Percentiles rank a stretch among this genome's conserved stretches.
These are phyloP conservation scores for Asterophora lycoperdoides DNA, from an alignment of 768 basidiomycete genomes.

Conservation along the genomic window DNA sequence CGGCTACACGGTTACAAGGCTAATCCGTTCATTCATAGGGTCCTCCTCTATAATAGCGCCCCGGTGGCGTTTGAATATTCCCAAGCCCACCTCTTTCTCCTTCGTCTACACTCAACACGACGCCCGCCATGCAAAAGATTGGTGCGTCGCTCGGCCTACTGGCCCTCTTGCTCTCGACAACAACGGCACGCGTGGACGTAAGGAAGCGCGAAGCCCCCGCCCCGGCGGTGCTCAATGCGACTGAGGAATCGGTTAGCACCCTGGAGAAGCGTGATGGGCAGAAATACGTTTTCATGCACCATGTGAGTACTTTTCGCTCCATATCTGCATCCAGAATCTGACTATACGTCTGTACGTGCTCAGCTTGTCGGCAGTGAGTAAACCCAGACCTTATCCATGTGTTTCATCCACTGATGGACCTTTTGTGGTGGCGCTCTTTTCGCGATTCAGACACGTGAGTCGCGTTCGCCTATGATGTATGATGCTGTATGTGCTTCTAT, in stretches of 20 bases:
- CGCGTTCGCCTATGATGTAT: not conserved
- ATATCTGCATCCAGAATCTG: not conserved
- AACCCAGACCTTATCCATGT: not conserved
- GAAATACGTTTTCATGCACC: conserved; percentile 51
- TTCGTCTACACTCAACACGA: too few species aligned
- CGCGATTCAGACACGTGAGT: conserved; percentile 39
- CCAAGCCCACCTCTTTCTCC: too few species aligned
- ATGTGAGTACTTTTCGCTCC: conserved; percentile 28
- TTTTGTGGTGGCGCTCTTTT: not conserved
- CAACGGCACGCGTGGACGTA: not conserved
- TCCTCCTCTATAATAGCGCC: too few species aligned
- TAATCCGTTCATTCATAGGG: too few species aligned
- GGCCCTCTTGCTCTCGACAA: not conserved
- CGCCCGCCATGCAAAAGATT: too few species aligned
- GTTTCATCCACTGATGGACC: not conserved
- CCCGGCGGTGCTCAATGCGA: not conserved
- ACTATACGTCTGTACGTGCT: not conserved
- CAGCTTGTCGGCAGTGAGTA: conserved; percentile 47
- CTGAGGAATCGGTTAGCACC: not conserved
- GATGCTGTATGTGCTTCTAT: not conserved
- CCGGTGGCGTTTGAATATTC: too few species aligned
- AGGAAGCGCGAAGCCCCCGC: not conserved
- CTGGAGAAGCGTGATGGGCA: conserved; percentile 36
- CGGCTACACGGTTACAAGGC: too few species aligned
- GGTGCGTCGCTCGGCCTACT: not conserved